A percentile compares a stretch with the other conserved stretches of the same genome.
Evolutionary conservation across 1,284 basidiomycete genomes (phyloP).

Genomic region (Trametes polyzona): DNA sequence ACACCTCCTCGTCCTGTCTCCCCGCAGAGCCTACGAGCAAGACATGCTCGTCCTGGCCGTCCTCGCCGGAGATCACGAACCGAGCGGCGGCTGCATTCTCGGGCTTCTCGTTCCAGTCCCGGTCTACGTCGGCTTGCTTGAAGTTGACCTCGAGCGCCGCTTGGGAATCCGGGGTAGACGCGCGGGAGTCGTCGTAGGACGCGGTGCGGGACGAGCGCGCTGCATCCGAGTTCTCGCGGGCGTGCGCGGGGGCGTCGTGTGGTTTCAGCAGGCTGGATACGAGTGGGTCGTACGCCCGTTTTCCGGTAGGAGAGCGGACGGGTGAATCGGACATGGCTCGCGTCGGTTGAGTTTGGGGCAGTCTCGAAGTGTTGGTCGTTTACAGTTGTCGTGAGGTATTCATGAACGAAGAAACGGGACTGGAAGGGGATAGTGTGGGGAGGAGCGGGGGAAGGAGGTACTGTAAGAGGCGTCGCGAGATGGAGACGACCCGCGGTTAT

Average conservation of each 20-base stretch:
- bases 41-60: conserved; percentile 4
- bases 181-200: conserved; percentile 17
- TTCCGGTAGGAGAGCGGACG: conserved; percentile 11
- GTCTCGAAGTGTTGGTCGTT: neutral
- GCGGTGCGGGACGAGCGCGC: neutral
- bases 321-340: conserved; percentile 15
- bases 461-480: neutral
- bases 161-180: conserved; percentile 24
- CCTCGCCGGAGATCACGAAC: neutral
- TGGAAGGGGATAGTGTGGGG: neutral
- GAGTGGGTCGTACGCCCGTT: conserved; percentile 8
- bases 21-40: conserved; percentile 35
- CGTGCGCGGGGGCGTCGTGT: neutral
- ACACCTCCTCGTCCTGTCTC: conserved; percentile 56
- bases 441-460: neutral
- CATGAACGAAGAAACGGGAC: conserved; percentile 10
- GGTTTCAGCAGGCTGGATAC: conserved; percentile 1
- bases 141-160: conserved; percentile 10
- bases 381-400: neutral
- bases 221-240: conserved; percentile 6
- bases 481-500: neutral
- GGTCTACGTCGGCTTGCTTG: conserved; percentile 8
- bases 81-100: conserved; percentile 3
- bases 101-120: conserved; percentile 16
- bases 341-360: neutral